Conservation (phyloP, 208 protist genomes). For the Wallacemonas sp. region DNA sequence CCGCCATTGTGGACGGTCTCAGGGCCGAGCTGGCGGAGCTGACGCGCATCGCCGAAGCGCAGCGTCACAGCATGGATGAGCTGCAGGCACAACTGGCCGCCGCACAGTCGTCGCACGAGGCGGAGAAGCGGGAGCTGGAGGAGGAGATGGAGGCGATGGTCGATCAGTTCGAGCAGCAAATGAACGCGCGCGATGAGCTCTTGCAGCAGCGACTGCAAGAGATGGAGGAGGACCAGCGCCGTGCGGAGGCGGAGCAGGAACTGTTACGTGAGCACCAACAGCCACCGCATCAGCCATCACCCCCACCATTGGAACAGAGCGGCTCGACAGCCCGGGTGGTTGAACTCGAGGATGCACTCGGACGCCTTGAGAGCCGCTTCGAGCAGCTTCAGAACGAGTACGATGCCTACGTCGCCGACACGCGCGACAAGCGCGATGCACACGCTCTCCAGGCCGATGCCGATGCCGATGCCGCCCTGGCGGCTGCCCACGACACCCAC, state of each 20-base stretch:
- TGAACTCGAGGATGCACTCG: constrained; percentile 8
- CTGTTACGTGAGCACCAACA: no score
- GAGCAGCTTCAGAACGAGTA: constrained; percentile 53
- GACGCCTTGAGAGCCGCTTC: constrained; percentile 42
- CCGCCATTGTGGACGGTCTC: neutral
- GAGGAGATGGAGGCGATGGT: constrained; percentile 16
- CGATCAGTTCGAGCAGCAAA: constrained; percentile 11
- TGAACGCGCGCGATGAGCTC: constrained; percentile 14
- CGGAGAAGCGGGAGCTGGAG: constrained; percentile 15
- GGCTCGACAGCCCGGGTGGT: neutral
- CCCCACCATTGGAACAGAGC: neutral
- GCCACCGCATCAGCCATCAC: neutral
- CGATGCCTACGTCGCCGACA: constrained; percentile 36
- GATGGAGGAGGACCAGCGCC: neutral
- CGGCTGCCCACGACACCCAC: constrained; percentile 21
- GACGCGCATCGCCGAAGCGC: neutral
- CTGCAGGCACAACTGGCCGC: constrained; percentile 1
- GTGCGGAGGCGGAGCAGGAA: neutral
- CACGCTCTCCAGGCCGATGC: constrained; percentile 20
- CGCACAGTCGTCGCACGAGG: neutral
- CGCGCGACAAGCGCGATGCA: constrained; percentile 7
- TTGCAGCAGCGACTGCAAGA: constrained; percentile 11
- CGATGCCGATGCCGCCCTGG: constrained; percentile 25
- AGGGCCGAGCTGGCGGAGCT: neutral
- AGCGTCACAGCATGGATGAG: neutral